Evolutionary conservation across 2,329 filamentous ascomycete species (phyloP), one percentile per base, ranked within the genome.

Genomic region (Colletotrichum camelliae): DNA sequence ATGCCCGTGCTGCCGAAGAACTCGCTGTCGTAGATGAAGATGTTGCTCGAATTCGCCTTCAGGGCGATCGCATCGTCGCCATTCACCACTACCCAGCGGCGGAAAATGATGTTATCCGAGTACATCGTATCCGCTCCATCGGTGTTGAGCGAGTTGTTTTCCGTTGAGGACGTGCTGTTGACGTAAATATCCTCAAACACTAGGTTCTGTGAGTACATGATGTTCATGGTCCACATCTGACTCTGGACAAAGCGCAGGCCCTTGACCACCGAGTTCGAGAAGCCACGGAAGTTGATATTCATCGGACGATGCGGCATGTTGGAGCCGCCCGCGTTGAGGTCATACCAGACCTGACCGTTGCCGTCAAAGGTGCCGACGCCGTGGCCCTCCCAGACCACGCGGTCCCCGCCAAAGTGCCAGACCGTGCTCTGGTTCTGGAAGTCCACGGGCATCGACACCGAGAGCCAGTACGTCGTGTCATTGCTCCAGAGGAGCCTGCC

Each of bases 151-250:
- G 82, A 83, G 75, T 77, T 82, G 77, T 82, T 81, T 69, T 79
- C 69, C 66, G 79, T 81, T 13, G 68, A 77, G 1, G 83, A 84
- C 1, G 86, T 88, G 80, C 86, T 91, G 81, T 91, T 91, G 70
- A 91, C 85, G 76, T 86, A 88, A 5, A 91, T 89, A 75, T 89
- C 85, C 66, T 88, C 84, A 8, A 91, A 82, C 1, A 88, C 81
- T 2, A 89, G 81, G 65, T 88, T 81, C 8, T 86, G 76, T 4
- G 87, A 88, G 79, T 88, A 82, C 12, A 88, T 88, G 35, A 91
- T 85, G 1, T 88, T 88, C 85, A 91, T 88, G 1, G 88, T 89
- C 87, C 91, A 92, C 90, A 92, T 92, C 82, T 92, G 90, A 75
- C 87, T 89, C 75, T 90, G 87, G 9, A 92, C 81, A 77, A 91